phyloP scores from a whole-genome alignment of 169 alveolate species.

The Babesia caballi region DNA sequence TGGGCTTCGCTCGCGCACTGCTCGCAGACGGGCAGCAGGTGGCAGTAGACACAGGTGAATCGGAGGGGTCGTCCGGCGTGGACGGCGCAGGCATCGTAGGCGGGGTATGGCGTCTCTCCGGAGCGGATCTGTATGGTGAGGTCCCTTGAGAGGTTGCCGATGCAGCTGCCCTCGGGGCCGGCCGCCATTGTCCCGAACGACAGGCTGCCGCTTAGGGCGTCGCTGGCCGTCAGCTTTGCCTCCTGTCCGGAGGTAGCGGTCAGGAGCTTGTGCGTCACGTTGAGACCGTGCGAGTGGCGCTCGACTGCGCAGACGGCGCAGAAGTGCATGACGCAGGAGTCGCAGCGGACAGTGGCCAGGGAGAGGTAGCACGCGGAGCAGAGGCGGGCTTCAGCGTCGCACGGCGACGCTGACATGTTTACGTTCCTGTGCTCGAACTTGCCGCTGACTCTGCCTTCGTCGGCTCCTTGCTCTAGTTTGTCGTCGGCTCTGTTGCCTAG shows the following conservation, averaged over 20 bases:
- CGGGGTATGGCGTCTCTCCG: constrained; percentile 22
- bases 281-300: constrained; percentile 31
- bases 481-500: not conserved
- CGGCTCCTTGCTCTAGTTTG: not conserved
- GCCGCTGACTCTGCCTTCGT: not conserved
- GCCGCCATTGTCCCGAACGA: constrained; percentile 17
- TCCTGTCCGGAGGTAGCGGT: constrained; percentile 40
- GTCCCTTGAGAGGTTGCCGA: constrained; percentile 24
- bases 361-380: constrained; percentile 46
- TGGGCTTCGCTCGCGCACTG: constrained; percentile 29
- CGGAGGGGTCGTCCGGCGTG: constrained; percentile 17
- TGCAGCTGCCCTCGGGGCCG: constrained; percentile 8
- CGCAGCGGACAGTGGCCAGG: constrained; percentile 50
- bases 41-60: constrained; percentile 44
- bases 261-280: constrained; percentile 18
- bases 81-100: constrained; percentile 28
- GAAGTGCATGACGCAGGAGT: constrained; percentile 36
- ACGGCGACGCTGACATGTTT: constrained; percentile 42
- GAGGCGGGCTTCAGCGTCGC: constrained; percentile 26
- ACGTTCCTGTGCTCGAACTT: not conserved
- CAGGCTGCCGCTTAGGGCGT: not conserved
- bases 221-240: not conserved
- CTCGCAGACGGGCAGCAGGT: constrained; percentile 40
- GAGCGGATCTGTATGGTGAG: constrained; percentile 20
- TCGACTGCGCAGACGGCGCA: constrained; percentile 47